Evolutionary conservation across 2,329 filamentous ascomycete genomes (phyloP).

Genomic region (Fusarium phyllophilum): DNA sequence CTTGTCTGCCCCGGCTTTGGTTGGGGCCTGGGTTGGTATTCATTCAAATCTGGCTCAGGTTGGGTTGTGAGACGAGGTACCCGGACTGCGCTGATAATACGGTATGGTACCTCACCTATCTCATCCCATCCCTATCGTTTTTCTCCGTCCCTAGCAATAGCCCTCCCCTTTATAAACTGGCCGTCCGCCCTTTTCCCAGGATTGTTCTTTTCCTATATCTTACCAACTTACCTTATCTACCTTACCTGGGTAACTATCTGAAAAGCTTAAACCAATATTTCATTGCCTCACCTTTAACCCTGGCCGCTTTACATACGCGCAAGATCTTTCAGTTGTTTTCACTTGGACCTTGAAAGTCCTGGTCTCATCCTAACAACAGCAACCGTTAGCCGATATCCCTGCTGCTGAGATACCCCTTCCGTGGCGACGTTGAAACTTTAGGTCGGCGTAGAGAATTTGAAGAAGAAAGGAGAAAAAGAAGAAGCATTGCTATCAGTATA

Average conservation of each 20-base stretch:
- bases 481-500: constrained; percentile 17
- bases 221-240: neutral
- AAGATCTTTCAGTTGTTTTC: constrained; percentile 23
- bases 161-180: constrained; percentile 24
- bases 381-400: neutral
- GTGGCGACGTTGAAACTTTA: neutral
- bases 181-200: constrained; percentile 26
- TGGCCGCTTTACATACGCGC: neutral
- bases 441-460: constrained; percentile 10
- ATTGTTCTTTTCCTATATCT: neutral
- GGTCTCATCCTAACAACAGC: neutral
- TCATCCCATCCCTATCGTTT: constrained; percentile 20
- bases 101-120: constrained; percentile 27
- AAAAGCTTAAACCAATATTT: constrained; percentile 2
- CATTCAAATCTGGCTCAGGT: constrained; percentile 15
- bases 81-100: neutral
- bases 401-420: neutral
- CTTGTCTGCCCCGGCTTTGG: constrained; percentile 36
- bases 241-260: neutral
- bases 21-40: constrained; percentile 15
- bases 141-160: neutral
- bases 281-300: neutral
- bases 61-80: constrained; percentile 28
- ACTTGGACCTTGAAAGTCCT: neutral
- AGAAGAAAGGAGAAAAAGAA: neutral